Base-by-base conservation (phyloP, 768 basidiomycete genomes). In the Pisolithus marmoratus region DNA sequence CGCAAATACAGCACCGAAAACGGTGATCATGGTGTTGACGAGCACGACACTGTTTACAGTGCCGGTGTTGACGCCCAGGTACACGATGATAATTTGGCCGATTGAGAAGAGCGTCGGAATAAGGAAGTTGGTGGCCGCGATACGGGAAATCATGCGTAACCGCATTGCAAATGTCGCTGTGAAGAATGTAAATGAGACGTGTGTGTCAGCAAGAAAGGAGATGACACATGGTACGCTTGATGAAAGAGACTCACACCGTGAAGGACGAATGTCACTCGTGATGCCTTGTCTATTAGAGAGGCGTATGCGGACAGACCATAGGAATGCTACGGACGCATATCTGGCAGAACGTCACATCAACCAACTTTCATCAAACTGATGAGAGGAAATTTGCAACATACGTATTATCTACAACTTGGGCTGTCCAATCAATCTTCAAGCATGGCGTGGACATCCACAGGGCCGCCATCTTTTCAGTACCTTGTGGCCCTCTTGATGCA, bases 1-100 rank as follows among this genome's bases (percentile, higher is more conserved):
- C 2, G 68, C 68, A 26, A 69, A 66, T 9, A 63, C 67, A 43
- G 65, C 67, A 31, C 67, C 69, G 20, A 66, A 62, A 31, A 69
- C 63, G 17, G 68, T 61, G 12, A 70, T 49, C 56, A 62, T 64
- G 20, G 54, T 60, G 55, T 70, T 70, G 15, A 59, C 59, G 27
- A 66, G 58, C 1, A 66, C 38, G 51, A 69, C 58, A 3, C 62
- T 54, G 54, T 68, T 65, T 34, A 69, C 53, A 22, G 54, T 8
- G 26, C 59, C 2, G 0, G 58, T 38, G 46, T 62, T 51, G 37
- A 67, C 57, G 47, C 38, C 51, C 42, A 57, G 58, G 42, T 67
- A 70, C 15, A 70, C 61, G 51, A 68, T 58, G 20, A 65, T 44
- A 41, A 65, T 56, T 48, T 66, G 68, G 1, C 48, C 60, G 38